Evolutionary conservation across 2,329 filamentous ascomycete genomes (phyloP), one percentile per base, ranked within the genome.

Genomic region (Parascedosporium putredinis): DNA sequence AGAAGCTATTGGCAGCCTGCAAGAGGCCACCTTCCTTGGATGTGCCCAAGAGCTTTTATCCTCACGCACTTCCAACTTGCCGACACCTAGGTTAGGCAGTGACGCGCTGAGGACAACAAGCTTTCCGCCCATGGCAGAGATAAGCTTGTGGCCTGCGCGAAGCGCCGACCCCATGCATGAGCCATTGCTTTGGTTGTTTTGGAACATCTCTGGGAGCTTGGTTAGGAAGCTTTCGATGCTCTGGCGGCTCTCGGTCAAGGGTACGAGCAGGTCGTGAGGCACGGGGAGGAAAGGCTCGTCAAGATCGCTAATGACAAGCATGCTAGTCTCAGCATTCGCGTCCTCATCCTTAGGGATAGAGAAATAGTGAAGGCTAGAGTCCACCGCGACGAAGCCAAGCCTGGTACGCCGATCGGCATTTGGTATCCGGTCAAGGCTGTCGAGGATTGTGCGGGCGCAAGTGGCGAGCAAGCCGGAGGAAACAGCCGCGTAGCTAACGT

Each of bases 281-380:
- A 95, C 91, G 2, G 93, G 93, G 52, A 98, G 72, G 73, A 97
- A 98, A 5, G 93, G 93, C 70, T 98, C 91, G 49, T 97, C 91
- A 31, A 97, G 73, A 63, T 97, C 91, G 64, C 88, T 95, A 44
- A 97, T 84, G 48, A 97, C 91, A 38, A 96, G 74, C 88, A 96
- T 95, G 59, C 76, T 86, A 1, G 90, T 85, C 58, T 96, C 89
- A 40, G 79, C 83, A 58, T 80, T 86, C 64, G 94, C 90, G 45
- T 90, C 86, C 10, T 80, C 81, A 62, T 97, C 91, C 56, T 89
- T 86, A 38, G 90, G 89, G 53, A 98, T 86, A 8, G 88, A 87
- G 68, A 98, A 98, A 71, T 96, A 98, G 67, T 97, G 89, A 55
- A 98, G 72, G 61, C 88, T 90, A 10, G 88, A 89, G 68, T 98